A percentile compares a stretch with the other conserved stretches of the same genome.
Conservation (phyloP, 1,284 basidiomycete species). For the Ceratobasidium sp. region DNA sequence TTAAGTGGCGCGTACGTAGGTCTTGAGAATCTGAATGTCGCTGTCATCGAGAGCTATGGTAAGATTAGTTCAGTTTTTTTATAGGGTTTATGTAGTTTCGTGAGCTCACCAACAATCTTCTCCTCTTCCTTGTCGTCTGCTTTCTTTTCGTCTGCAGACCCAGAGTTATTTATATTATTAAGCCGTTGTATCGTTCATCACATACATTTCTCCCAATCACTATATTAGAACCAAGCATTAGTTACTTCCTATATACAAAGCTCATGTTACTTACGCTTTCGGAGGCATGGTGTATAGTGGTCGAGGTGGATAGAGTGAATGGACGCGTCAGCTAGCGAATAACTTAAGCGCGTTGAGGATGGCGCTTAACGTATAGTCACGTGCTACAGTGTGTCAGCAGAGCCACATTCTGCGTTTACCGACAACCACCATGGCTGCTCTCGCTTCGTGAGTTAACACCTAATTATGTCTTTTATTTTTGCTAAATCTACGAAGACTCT, state of each 20-base stretch:
- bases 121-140: constrained; percentile 86
- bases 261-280: constrained; percentile 68
- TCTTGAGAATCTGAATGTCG: constrained; percentile 99
- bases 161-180: constrained; percentile 9
- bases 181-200: constrained; percentile 44
- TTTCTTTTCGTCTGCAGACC: constrained; percentile 82
- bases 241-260: constrained; percentile 48
- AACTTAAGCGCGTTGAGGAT: constrained; percentile 26
- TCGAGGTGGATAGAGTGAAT: constrained; percentile 50
- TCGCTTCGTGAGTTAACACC: constrained; percentile 67
- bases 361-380: constrained; percentile 47
- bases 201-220: constrained; percentile 98
- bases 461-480: constrained; percentile 17
- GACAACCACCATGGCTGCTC: constrained; percentile 65
- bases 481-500: constrained; percentile 60
- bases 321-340: constrained; percentile 44
- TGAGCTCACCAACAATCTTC: constrained; percentile 85
- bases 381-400: constrained; percentile 37
- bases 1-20: constrained; percentile 76
- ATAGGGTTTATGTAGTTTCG: neutral
- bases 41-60: constrained; percentile 95
- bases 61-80: constrained; percentile 40
- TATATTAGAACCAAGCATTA: constrained; percentile 55
- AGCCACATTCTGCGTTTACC: constrained; percentile 35
- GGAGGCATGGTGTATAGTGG: constrained; percentile 74